Percentiles rank a stretch among this genome's conserved stretches.
Conservation (phyloP, 345 rosid species). For the Euphorbia peplus region DNA sequence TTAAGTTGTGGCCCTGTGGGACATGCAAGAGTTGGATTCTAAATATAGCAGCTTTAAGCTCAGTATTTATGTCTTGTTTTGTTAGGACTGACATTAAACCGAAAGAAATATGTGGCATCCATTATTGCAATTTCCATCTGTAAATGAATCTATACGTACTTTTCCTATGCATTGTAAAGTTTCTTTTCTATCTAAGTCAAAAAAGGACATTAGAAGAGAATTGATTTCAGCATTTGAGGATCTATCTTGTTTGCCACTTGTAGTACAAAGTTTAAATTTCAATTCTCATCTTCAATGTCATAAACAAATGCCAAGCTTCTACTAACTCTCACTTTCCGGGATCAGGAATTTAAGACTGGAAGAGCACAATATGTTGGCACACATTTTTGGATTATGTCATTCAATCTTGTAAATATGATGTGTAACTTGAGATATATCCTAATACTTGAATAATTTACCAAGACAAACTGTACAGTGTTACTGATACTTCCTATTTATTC, state of each 20-base stretch:
- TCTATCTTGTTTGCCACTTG: neutral
- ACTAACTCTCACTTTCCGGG: neutral
- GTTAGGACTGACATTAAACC: neutral
- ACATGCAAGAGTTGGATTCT: neutral
- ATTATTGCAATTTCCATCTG: neutral
- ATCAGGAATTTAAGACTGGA: neutral
- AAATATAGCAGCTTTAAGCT: neutral
- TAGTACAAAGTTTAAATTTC: neutral
- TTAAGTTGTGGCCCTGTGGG: too few species aligned
- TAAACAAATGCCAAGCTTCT: too few species aligned
- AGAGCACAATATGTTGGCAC: neutral
- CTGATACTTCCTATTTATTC: too few species aligned
- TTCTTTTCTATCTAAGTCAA: neutral
- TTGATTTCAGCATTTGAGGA: neutral
- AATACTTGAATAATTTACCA: neutral
- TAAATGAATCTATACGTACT: neutral
- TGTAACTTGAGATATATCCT: neutral
- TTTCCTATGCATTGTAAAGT: neutral
- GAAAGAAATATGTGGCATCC: neutral
- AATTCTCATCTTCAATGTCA: too few species aligned
- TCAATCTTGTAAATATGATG: neutral
- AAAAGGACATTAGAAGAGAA: neutral
- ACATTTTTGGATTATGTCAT: neutral
- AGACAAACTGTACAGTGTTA: neutral
- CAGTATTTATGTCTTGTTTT: neutral